Conservation (phyloP, 805 yeast species). For the Ogataea siamensis region DNA sequence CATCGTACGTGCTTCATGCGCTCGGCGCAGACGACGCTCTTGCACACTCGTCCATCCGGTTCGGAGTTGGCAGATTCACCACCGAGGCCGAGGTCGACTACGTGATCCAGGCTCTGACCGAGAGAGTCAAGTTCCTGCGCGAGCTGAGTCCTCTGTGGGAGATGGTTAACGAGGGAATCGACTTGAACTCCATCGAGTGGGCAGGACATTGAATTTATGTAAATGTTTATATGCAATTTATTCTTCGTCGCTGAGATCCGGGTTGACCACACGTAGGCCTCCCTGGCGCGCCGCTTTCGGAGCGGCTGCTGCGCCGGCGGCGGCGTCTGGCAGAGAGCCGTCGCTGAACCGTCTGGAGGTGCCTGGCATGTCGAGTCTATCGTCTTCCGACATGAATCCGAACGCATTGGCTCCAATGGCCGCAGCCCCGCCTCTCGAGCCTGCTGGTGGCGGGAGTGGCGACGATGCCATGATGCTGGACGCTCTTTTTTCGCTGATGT, state of each 20-base stretch:
- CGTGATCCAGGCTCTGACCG: constrained; percentile 82
- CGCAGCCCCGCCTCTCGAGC: constrained; percentile 10
- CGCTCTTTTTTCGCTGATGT: constrained; percentile 10
- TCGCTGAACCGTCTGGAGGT: constrained; percentile 35
- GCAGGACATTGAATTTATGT: constrained; percentile 69
- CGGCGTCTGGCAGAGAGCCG: constrained; percentile 37
- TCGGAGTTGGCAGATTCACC: constrained; percentile 95
- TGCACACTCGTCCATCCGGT: constrained; percentile 97
- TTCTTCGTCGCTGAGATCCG: constrained; percentile 29
- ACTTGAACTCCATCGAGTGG: constrained; percentile 92
- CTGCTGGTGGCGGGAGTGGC: constrained; percentile 11
- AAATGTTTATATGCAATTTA: constrained; percentile 11
- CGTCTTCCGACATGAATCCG: constrained; percentile 26
- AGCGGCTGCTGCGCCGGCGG: constrained; percentile 22
- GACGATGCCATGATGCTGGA: constrained; percentile 15
- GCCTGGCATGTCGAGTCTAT: constrained; percentile 24
- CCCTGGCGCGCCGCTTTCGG: constrained; percentile 10
- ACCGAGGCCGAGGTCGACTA: constrained; percentile 95
- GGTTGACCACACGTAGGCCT: constrained; percentile 35
- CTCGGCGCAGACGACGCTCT: constrained; percentile 97
- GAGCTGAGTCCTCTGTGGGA: constrained; percentile 97
- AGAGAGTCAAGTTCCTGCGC: constrained; percentile 87
- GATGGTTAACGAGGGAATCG: constrained; percentile 98
- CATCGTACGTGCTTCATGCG: constrained; percentile 94
- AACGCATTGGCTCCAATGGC: constrained; percentile 21